A percentile compares a stretch with the other conserved stretches of the same genome.
These are phyloP conservation scores for Ogataea salicorniae DNA, from an alignment of 805 yeast genomes.

Conservation along the genomic window DNA sequence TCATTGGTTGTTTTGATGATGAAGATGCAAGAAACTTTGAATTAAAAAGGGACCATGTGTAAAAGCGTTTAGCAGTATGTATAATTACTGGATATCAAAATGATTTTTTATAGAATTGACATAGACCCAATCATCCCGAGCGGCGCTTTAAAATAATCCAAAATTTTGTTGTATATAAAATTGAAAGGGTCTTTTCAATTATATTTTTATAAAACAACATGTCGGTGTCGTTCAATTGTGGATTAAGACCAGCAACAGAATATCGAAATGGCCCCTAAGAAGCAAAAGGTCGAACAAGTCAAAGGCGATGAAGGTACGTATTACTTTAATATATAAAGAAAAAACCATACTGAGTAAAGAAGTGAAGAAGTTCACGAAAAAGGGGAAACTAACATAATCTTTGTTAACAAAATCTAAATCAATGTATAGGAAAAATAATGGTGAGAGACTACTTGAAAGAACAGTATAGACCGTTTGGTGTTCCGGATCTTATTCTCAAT, in stretches of 20 bases:
- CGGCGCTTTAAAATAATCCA: too few relatives aligned
- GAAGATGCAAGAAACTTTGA: slow-evolving; percentile 60
- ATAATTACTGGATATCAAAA: not conserved
- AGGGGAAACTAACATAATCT: not conserved
- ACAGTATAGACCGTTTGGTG: slow-evolving; percentile 45
- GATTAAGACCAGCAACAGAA: too few relatives aligned
- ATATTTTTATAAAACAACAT: not conserved
- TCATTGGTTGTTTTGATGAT: slow-evolving; percentile 74
- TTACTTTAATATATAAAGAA: not conserved
- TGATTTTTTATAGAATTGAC: too few relatives aligned
- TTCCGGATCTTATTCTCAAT: slow-evolving; percentile 41
- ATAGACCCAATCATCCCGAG: too few relatives aligned
- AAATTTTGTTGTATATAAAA: too few relatives aligned
- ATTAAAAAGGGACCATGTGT: not conserved
- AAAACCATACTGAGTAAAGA: not conserved
- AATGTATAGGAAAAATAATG: not conserved
- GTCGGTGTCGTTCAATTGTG: not conserved
- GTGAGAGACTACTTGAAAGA: slow-evolving; percentile 32
- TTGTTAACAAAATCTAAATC: not conserved
- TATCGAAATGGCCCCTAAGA: slow-evolving; percentile 12
- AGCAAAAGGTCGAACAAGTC: slow-evolving; percentile 8
- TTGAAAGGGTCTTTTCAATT: not conserved
- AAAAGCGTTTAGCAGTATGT: not conserved
- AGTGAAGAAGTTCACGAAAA: not conserved
- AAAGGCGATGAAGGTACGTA: slow-evolving; percentile 14